phyloP scores from a whole-genome alignment of 192 early-diverging fungal species.

The Backusella morwellensis region DNA sequence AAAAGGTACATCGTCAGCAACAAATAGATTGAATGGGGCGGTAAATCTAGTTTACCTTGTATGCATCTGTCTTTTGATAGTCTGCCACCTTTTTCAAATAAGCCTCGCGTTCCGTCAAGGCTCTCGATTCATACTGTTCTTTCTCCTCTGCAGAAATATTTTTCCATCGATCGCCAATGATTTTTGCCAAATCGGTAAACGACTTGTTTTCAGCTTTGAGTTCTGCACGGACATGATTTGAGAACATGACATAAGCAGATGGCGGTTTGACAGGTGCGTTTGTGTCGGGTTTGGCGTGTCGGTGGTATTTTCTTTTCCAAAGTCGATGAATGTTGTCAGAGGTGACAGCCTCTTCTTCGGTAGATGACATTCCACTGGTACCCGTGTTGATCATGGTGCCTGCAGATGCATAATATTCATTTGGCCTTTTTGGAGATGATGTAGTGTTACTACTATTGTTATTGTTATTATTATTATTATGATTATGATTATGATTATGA shows the following conservation, averaged over 20 bases:
- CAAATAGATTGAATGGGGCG: neutral
- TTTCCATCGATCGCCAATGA: slow-evolving; percentile 50
- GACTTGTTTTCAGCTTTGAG: slow-evolving; percentile 34
- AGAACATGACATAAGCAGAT: slow-evolving; percentile 50
- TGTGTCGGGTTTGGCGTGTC: slow-evolving; percentile 47
- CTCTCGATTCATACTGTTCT: slow-evolving; percentile 31
- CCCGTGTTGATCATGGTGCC: slow-evolving; percentile 1
- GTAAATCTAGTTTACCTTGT: slow-evolving; percentile 17
- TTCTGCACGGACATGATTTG: slow-evolving; percentile 43
- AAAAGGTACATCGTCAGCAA: neutral
- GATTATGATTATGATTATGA: neutral
- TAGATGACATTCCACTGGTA: slow-evolving; percentile 30
- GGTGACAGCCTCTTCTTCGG: slow-evolving; percentile 29
- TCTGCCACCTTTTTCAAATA: slow-evolving; percentile 23
- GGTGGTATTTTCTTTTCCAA: slow-evolving; percentile 42
- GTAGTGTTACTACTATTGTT: neutral
- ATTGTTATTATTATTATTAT: neutral
- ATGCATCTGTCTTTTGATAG: slow-evolving; percentile 40
- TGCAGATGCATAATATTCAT: slow-evolving; percentile 13
- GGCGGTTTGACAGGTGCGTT: slow-evolving; percentile 45
- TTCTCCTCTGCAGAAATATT: slow-evolving; percentile 29
- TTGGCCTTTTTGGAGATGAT: neutral
- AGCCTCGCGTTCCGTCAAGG: slow-evolving; percentile 27
- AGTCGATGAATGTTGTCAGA: slow-evolving; percentile 14
- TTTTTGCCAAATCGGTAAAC: slow-evolving; percentile 44